Evolutionary conservation across 2,329 filamentous ascomycete species (phyloP).

Genomic region (Botrytis sinoallii): DNA sequence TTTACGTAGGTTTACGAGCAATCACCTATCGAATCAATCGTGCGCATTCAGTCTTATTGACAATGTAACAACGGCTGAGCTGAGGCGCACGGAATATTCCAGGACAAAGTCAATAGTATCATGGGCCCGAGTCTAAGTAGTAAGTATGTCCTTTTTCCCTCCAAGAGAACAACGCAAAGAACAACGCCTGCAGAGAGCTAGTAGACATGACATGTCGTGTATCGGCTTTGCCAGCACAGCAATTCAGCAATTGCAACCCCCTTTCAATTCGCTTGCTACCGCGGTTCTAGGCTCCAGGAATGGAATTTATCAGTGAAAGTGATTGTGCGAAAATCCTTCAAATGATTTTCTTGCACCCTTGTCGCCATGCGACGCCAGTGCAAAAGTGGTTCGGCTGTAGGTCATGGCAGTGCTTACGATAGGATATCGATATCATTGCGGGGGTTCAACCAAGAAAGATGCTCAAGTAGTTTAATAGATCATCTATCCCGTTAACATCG

Average conservation of each 20-base stretch:
- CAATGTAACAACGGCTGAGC: neutral
- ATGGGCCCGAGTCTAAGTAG: neutral
- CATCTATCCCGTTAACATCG: neutral
- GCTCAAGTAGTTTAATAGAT: neutral
- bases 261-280: constrained; percentile 12
- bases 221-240: constrained; percentile 2
- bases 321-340: neutral
- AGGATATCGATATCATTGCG: constrained; percentile 1
- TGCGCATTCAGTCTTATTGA: no score
- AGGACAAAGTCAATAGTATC: neutral
- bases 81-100: neutral
- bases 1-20: neutral
- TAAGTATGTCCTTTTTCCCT: neutral
- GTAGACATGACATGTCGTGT: neutral
- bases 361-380: constrained; percentile 4
- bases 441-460: neutral
- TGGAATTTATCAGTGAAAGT: neutral
- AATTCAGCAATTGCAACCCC: neutral
- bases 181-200: neutral
- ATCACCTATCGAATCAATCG: neutral
- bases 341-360: neutral
- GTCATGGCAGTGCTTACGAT: constrained; percentile 3
- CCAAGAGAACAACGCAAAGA: neutral
- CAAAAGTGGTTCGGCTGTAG: neutral
- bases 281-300: neutral